These are phyloP conservation scores for Zea mays DNA, from an alignment of 176 grass and related monocot species.

Conservation along the genomic window Zm-B73-REFERENCE-NAM-5.0 NC_050100.1:7118001-7118500, in stretches of 20 bases:
- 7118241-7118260: not conserved
- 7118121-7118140: not conserved
- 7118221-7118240: not conserved
- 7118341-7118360: not conserved
- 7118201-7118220: not conserved
- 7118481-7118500: slow-evolving; percentile 35
- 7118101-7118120: not conserved
- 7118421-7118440: not conserved
- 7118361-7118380: not conserved
- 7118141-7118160: not conserved
- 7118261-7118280: not conserved
- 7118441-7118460: slow-evolving; percentile 9
- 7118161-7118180: not conserved
- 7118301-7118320: not conserved
- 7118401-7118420: not conserved
- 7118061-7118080: not conserved
- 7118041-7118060: not conserved
- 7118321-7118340: not conserved
- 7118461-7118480: not conserved
- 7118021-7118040: not conserved
- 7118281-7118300: not conserved
- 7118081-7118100: not conserved
- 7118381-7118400: not conserved
- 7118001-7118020: not conserved
- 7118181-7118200: not conserved